These are phyloP conservation scores for Lactarius evosmus DNA, from an alignment of 768 basidiomycete genomes.

Conservation along the genomic window DNA sequence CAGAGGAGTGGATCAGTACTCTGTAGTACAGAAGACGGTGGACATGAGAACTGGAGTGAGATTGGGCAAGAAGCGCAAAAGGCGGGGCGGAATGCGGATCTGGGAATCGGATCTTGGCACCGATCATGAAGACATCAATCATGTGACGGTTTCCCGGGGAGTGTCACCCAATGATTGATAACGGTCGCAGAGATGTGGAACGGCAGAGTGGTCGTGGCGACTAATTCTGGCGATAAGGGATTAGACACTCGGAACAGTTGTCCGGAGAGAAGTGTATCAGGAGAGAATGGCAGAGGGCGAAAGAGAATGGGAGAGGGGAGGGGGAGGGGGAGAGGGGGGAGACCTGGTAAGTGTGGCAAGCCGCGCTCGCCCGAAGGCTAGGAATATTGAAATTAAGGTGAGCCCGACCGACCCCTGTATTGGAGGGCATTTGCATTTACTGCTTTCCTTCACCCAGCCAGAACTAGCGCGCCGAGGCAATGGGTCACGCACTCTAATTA, in stretches of 20 bases:
- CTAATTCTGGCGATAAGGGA: slow-evolving; percentile 6
- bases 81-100: slow-evolving; percentile 19
- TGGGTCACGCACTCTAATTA: slow-evolving; percentile 24
- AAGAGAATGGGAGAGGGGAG: neutral
- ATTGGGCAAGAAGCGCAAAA: slow-evolving; percentile 10
- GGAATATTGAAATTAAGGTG: slow-evolving; percentile 24
- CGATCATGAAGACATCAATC: slow-evolving; percentile 28
- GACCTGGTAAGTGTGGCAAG: neutral
- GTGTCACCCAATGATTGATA: slow-evolving; percentile 22
- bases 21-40: too few relatives aligned
- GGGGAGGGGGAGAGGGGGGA: neutral
- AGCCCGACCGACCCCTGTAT: slow-evolving; percentile 24
- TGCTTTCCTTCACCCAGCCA: neutral
- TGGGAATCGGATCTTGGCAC: slow-evolving; percentile 19
- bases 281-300: slow-evolving; percentile 2
- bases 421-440: neutral
- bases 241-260: neutral
- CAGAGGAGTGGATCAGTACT: neutral
- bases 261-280: neutral
- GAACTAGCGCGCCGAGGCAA: slow-evolving; percentile 9
- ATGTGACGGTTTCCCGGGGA: slow-evolving; percentile 27
- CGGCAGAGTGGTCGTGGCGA: neutral
- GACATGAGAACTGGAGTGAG: slow-evolving; percentile 3
- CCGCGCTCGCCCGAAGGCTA: slow-evolving; percentile 14
- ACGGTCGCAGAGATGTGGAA: slow-evolving; percentile 3